Evolutionary conservation across 768 basidiomycete species (phyloP).

Genomic region (Phanerochaete sordida): DNA sequence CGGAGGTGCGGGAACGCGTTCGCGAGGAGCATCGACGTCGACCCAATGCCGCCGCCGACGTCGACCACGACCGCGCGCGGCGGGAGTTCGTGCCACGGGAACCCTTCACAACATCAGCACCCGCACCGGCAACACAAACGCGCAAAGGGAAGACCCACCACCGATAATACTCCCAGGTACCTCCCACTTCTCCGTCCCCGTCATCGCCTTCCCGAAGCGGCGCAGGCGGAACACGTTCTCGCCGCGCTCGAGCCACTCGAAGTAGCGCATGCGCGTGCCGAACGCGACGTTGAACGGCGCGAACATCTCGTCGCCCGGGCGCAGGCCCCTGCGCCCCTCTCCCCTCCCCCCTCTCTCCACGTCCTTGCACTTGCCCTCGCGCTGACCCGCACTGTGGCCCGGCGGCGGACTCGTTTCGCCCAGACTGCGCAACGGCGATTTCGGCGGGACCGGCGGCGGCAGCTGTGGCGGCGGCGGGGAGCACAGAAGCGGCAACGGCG

Average conservation of each 20-base stretch:
- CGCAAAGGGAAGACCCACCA: conserved; percentile 13
- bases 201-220: conserved; percentile 76
- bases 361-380: neutral
- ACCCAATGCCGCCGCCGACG: conserved; percentile 69
- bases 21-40: conserved; percentile 41
- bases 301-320: conserved; percentile 33
- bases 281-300: conserved; percentile 78
- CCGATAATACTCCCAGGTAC: conserved; percentile 28
- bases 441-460: conserved; percentile 6
- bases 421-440: neutral
- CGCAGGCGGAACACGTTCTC: conserved; percentile 44
- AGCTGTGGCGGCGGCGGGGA: too few relatives aligned
- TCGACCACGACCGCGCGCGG: conserved; percentile 55
- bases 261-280: conserved; percentile 45
- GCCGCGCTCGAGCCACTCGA: conserved; percentile 71
- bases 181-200: conserved; percentile 70
- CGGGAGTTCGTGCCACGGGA: conserved; percentile 53
- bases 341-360: neutral
- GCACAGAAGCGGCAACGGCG: neutral
- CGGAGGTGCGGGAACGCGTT: conserved; percentile 37
- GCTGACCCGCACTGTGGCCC: neutral
- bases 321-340: neutral
- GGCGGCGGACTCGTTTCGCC: neutral
- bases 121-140: neutral
- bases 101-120: conserved; percentile 35